phyloP scores from a whole-genome alignment of 116 monocot genomes.

The Iris pallida region DNA sequence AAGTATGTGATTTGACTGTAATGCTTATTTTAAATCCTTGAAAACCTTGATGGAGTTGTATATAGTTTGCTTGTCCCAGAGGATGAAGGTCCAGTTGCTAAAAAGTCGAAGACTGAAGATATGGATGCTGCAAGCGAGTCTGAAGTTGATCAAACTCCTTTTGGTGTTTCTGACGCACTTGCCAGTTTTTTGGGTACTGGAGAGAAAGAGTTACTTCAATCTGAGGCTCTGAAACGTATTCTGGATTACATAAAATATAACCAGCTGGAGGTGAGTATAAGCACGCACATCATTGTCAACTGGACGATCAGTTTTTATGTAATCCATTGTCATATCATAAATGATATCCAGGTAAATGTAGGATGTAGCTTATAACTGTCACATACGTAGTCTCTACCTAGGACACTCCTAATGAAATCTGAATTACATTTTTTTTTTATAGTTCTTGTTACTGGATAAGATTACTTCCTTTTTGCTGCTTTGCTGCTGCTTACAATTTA shows the following conservation, averaged over 20 bases:
- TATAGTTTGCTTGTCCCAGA: constrained; percentile 40
- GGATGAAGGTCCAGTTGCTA: constrained; percentile 48
- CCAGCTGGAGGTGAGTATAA: constrained; percentile 57
- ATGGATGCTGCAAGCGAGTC: constrained; percentile 8
- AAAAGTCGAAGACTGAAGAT: constrained; percentile 51
- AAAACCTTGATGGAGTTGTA: neutral
- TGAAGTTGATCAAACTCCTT: constrained; percentile 12
- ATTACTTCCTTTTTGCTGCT: too few species aligned
- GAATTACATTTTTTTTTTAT: too few species aligned
- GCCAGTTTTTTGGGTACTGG: constrained; percentile 64
- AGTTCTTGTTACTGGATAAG: too few species aligned
- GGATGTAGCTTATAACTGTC: too few species aligned
- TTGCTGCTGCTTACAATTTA: too few species aligned
- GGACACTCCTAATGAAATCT: too few species aligned
- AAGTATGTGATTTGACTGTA: constrained; percentile 33
- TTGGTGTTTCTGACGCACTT: constrained; percentile 68
- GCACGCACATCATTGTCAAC: neutral
- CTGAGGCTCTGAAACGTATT: constrained; percentile 60
- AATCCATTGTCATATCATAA: too few species aligned
- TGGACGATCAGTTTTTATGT: too few species aligned
- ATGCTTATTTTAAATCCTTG: neutral
- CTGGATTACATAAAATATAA: constrained; percentile 84
- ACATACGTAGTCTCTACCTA: too few species aligned
- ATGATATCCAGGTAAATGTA: too few species aligned
- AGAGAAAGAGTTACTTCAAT: constrained; percentile 66